A percentile compares a stretch with the other conserved stretches of the same genome.
phyloP scores from a whole-genome alignment of 257 asterid species.

The Linaria vulgaris region DNA sequence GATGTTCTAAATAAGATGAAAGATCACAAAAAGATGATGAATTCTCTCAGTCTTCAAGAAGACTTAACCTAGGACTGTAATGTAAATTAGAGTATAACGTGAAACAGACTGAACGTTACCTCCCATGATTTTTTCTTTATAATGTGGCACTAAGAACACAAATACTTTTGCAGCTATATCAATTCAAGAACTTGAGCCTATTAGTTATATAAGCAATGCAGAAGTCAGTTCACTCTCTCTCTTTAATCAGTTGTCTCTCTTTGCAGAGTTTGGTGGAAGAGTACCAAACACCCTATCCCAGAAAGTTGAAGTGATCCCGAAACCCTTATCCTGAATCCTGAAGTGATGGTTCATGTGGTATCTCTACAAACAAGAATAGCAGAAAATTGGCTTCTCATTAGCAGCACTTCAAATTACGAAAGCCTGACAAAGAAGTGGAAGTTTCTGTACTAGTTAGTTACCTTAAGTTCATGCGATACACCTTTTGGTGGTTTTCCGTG shows the following conservation, averaged over 20 bases:
- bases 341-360: conserved; percentile 85
- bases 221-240: neutral
- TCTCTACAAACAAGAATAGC: conserved; percentile 38
- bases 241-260: conserved; percentile 37
- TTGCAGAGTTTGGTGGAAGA: conserved; percentile 48
- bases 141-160: no score
- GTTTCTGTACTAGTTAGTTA: conserved; percentile 11
- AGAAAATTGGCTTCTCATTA: neutral
- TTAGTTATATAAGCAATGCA: neutral
- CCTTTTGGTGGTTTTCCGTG: conserved; percentile 66
- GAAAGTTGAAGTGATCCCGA: conserved; percentile 71
- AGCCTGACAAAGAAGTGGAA: neutral
- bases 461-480: conserved; percentile 60
- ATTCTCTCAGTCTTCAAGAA: no score
- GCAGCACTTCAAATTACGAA: neutral
- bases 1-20: no score
- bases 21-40: no score
- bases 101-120: no score
- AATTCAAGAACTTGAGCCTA: conserved; percentile 17
- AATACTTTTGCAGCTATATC: conserved; percentile 3
- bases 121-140: no score
- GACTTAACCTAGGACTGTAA: no score
- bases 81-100: no score
- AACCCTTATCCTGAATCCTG: conserved; percentile 66
- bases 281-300: conserved; percentile 88